These are phyloP conservation scores for Fusarium sp. DNA, from an alignment of 2,329 filamentous ascomycete genomes.

Conservation along the genomic window DNA sequence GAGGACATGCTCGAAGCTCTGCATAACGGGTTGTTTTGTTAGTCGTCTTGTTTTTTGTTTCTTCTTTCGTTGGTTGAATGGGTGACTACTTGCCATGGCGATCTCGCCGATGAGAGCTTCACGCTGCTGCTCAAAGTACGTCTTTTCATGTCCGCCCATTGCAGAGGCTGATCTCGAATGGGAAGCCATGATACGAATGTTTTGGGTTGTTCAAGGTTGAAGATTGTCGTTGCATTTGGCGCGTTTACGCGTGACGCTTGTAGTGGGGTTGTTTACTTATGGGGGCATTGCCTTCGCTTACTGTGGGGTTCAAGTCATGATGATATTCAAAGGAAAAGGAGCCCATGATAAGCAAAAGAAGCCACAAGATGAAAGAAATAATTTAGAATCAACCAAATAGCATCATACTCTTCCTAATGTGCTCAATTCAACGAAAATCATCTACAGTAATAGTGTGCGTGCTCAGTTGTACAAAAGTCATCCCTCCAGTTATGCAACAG, in stretches of 20 bases:
- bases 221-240: conserved; percentile 16
- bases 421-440: not conserved
- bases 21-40: not conserved
- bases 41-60: not conserved
- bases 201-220: conserved; percentile 4
- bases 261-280: conserved; percentile 36
- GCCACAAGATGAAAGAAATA: not conserved
- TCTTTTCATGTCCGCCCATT: conserved; percentile 56
- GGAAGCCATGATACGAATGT: conserved; percentile 47
- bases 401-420: not conserved
- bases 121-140: conserved; percentile 82
- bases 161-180: conserved; percentile 45
- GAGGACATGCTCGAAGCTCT: conserved; percentile 88
- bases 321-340: not conserved
- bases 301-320: conserved; percentile 20
- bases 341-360: not conserved
- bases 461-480: not conserved
- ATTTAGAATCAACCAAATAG: not conserved
- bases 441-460: not conserved
- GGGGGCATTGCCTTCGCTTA: conserved; percentile 1
- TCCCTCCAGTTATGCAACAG: not conserved
- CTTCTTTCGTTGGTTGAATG: not conserved
- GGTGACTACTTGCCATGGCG: conserved; percentile 65
- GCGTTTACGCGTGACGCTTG: conserved; percentile 21
- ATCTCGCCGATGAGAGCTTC: conserved; percentile 78